Evolutionary conservation across 345 rosid species (phyloP).

Genomic region (Brassica cretica): DNA sequence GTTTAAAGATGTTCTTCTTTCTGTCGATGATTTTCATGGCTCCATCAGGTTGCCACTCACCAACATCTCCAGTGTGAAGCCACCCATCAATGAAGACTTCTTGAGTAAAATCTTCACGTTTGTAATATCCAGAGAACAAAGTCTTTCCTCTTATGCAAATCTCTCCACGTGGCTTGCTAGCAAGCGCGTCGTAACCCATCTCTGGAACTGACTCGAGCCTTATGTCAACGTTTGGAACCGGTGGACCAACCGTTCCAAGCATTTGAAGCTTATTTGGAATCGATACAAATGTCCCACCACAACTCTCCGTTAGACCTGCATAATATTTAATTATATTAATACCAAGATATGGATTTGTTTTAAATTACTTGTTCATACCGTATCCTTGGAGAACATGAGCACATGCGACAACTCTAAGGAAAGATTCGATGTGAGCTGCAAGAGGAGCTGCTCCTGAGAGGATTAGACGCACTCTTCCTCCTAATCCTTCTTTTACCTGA

Average conservation of each 20-base stretch:
- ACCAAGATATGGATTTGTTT: neutral
- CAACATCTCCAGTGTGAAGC: constrained; percentile 99
- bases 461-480: constrained; percentile 87
- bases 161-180: constrained; percentile 81
- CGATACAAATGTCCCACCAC: constrained; percentile 90
- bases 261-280: constrained; percentile 73
- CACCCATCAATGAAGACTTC: constrained; percentile 90
- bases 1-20: constrained; percentile 93
- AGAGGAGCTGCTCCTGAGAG: constrained; percentile 98
- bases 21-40: constrained; percentile 92
- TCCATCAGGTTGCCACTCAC: constrained; percentile 98
- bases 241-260: constrained; percentile 97
- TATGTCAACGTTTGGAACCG: constrained; percentile 91
- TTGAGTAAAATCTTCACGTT: constrained; percentile 82
- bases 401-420: constrained; percentile 92
- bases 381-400: constrained; percentile 98
- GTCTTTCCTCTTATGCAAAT: constrained; percentile 76
- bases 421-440: constrained; percentile 78
- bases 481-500: constrained; percentile 90
- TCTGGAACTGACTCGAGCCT: constrained; percentile 94
- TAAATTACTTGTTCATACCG: constrained; percentile 49
- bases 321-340: neutral
- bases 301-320: constrained; percentile 90
- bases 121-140: constrained; percentile 84
- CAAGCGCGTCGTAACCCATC: constrained; percentile 93